Conservation (phyloP, 495 filamentous ascomycete species). For the Parmelia sp. region DNA sequence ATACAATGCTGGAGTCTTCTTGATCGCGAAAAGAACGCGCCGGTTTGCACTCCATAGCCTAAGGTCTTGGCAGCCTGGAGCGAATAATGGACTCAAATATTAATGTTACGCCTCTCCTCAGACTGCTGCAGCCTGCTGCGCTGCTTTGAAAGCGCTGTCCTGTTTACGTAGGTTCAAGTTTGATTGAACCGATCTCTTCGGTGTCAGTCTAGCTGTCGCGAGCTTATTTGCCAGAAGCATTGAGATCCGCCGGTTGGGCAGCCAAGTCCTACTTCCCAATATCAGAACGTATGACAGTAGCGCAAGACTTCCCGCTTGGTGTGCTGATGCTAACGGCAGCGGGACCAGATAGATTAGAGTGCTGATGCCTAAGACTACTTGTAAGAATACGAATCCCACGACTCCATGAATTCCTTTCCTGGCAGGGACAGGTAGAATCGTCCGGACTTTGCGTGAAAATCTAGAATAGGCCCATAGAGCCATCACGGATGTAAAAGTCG, state of each 20-base stretch:
- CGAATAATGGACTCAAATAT: neutral
- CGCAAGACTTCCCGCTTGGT: slow-evolving; percentile 86
- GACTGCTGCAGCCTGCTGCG: neutral
- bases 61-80: neutral
- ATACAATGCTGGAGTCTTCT: neutral
- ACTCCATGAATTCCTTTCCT: slow-evolving; percentile 70
- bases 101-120: neutral
- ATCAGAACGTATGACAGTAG: slow-evolving; percentile 76
- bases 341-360: slow-evolving; percentile 93
- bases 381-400: slow-evolving; percentile 72
- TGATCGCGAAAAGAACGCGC: neutral
- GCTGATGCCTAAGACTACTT: slow-evolving; percentile 78
- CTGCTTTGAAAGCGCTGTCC: slow-evolving; percentile 9
- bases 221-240: slow-evolving; percentile 34
- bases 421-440: slow-evolving; percentile 56
- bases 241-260: slow-evolving; percentile 43
- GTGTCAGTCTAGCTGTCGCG: neutral
- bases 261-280: slow-evolving; percentile 57
- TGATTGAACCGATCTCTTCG: slow-evolving; percentile 5
- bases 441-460: slow-evolving; percentile 53
- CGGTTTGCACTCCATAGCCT: neutral
- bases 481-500: slow-evolving; percentile 77
- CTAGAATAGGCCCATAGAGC: slow-evolving; percentile 70
- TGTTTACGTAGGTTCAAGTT: slow-evolving; percentile 6
- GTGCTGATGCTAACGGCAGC: slow-evolving; percentile 76